Evolutionary conservation across 106 monocot genomes (phyloP), one percentile per base, ranked within the genome.

Genomic region (Iris macrosiphon): DNA sequence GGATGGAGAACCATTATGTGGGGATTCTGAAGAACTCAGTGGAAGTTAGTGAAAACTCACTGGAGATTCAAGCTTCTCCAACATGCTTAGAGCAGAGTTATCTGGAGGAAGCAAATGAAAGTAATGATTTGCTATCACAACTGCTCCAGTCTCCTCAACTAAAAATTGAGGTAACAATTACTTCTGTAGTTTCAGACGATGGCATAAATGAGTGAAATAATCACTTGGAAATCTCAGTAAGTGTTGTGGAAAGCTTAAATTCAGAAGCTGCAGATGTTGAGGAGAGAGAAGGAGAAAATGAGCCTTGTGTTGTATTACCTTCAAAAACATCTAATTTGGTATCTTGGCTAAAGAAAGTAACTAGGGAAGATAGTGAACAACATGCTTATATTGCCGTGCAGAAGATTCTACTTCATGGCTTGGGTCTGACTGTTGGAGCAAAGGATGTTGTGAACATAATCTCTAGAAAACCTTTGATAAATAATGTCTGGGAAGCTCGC

Each of bases 261-360:
- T 76, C 66, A 14, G 73, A 59, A 40, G 52, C 54, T 1, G 24
- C 46, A 5, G 62, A 58, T 42, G 8, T 21, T 0, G 3, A 52
- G 4, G 80, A 81, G 71, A 48, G n/a, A 30, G 62, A 59, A 35
- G 80, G 71, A 45, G 71, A 81, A 63, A 75, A 80, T 75, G 75
- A 75, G 20, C 31, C 49, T 0, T 46, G 35, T 59, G 40, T 49
- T 45, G 13, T 49, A 9, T 22, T 20, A 31, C 44, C 6, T 25
- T 13, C 47, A n/a, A 47, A 53, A 10, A 16, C 39, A 4, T 15
- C 43, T 51, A 18, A 13, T 54, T 35, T 25, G 30, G 64, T 31
- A 22, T 29, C 54, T 28, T 31, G 50, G 19, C 45, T 49, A 46
- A 54, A 14, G 40, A 48, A 49, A 17, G 23, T 66, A 32, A 57